Evolutionary conservation across 495 filamentous ascomycete genomes (phyloP).

Genomic region (Cudoniella acicularis): DNA sequence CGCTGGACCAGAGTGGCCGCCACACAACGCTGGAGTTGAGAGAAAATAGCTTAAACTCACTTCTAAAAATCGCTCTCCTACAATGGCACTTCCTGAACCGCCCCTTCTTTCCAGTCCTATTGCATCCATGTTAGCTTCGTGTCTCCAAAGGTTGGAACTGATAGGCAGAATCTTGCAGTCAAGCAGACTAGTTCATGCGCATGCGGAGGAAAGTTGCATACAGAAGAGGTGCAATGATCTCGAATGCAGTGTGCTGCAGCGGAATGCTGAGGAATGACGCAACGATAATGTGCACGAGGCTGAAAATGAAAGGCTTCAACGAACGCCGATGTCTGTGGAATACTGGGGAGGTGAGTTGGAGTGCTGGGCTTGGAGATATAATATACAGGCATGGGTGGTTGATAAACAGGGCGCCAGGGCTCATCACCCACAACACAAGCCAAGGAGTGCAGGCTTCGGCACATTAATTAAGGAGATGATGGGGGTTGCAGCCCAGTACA

Average conservation of each 20-base stretch:
- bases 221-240: slow-evolving; percentile 6
- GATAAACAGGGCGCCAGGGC: slow-evolving; percentile 12
- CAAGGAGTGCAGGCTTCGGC: slow-evolving; percentile 23
- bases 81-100: background rate
- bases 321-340: slow-evolving; percentile 20
- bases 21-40: background rate
- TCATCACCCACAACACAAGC: slow-evolving; percentile 1
- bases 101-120: background rate
- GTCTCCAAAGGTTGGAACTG: background rate
- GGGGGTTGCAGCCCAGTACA: slow-evolving; percentile 19
- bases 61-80: background rate
- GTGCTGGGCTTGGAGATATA: slow-evolving; percentile 20
- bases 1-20: slow-evolving; percentile 7
- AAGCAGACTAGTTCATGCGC: slow-evolving; percentile 5
- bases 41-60: slow-evolving; percentile 8
- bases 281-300: slow-evolving; percentile 16
- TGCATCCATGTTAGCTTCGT: background rate
- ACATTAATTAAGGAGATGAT: slow-evolving; percentile 29
- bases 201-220: slow-evolving; percentile 20
- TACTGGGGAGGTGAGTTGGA: slow-evolving; percentile 22
- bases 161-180: background rate
- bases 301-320: slow-evolving; percentile 17
- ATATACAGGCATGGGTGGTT: slow-evolving; percentile 29
- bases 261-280: slow-evolving; percentile 15
- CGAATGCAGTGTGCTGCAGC: slow-evolving; percentile 9